Percentiles rank a stretch among this genome's conserved stretches.
These are phyloP conservation scores for Omphalea diandra DNA, from an alignment of 441 rosid species.

Conservation along the genomic window DNA sequence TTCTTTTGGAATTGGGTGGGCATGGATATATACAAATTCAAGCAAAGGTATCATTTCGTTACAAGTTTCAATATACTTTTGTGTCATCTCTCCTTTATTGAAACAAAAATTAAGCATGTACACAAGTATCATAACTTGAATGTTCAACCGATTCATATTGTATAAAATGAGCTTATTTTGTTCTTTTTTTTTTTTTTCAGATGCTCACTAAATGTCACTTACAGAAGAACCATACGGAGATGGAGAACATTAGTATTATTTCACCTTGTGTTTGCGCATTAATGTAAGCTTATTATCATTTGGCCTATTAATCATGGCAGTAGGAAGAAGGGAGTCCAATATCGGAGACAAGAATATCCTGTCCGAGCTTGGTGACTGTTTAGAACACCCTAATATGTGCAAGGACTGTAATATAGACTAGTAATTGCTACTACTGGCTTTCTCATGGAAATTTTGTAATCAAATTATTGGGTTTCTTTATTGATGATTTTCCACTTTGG, in stretches of 20 bases:
- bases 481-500: conserved; percentile 2
- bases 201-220: not conserved
- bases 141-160: not conserved
- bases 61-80: not conserved
- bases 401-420: not conserved
- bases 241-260: not conserved
- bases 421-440: not conserved
- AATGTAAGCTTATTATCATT: not conserved
- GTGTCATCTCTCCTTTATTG: too few species aligned
- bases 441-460: not conserved
- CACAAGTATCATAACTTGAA: not conserved
- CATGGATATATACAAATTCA: not conserved
- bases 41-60: conserved; percentile 13
- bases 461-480: not conserved
- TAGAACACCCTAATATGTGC: not conserved
- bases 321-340: not conserved
- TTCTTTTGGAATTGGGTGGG: conserved; percentile 8
- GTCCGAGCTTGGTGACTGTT: too few species aligned
- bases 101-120: not conserved
- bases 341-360: not conserved
- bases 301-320: not conserved
- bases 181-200: conserved; percentile 8
- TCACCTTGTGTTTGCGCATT: too few species aligned
- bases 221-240: not conserved
- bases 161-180: not conserved